Base-by-base conservation (phyloP, 208 protist genomes). In the Wallacemonas sp. region DNA sequence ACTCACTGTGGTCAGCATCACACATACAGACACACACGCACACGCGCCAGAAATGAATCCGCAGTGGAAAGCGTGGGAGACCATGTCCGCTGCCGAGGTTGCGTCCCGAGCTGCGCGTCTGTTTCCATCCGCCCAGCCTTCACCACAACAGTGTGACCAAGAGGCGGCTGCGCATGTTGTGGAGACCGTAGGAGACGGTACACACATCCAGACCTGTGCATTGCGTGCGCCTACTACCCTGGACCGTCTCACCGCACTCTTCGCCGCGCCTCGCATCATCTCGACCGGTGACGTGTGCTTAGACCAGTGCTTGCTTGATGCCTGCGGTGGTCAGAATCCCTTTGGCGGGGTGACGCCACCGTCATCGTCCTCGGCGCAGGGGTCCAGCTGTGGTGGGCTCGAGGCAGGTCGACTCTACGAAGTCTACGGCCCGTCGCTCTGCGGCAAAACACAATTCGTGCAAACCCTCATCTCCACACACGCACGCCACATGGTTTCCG, bases 381-480 rank as follows among this genome's bases (percentile, higher is more conserved):
- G n/a, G n/a, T n/a, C n/a, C n/a, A n/a, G n/a, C n/a, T 55, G 29
- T 48, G 69, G 75, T 65, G 75, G 79, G 1, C 46, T 79, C 4
- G 9, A 48, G 8, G 52, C 62, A 3, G 74, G 79, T 2, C 52
- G 65, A 27, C 55, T 85, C 14, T 69, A 72, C 27, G 74, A 85
- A 46, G n/a, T 85, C 6, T 85, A 85, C 52, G 79, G 79, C 0
- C 74, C 79, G 0, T 68, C 74, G 2, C 21, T 74, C 14, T 33
- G 62, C 8, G 79, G 75, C 4, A 85, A 81, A 61, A 72, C 71
- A 23, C 68, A 38, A 11, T 24, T 85, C 17, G 57, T 81, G 32
- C 73, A 70, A 9, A 52, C 43, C 11, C 4, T 76, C 2, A 63
- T 61, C 1, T 32, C 49, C 1, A 54, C 65, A 1, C 78, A 56